A percentile compares a stretch with the other conserved stretches of the same genome.
phyloP scores from a whole-genome alignment of 768 basidiomycete species.

The Tulasnella sp. region DNA sequence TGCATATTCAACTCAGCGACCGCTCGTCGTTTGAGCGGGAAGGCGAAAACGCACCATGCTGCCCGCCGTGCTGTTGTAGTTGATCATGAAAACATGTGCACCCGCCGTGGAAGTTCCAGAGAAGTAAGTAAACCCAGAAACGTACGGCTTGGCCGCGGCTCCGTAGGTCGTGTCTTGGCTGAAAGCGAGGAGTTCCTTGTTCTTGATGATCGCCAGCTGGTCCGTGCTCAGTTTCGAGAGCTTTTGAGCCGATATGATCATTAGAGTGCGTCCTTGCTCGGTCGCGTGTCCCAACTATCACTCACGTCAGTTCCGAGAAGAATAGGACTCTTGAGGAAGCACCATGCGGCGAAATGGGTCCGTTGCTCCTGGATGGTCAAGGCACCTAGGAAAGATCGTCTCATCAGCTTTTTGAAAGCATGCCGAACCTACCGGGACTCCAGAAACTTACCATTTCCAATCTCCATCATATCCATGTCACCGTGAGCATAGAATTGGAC shows the following conservation, averaged over 20 bases:
- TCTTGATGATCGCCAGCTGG: conserved; percentile 57
- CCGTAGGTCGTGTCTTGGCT: conserved; percentile 55
- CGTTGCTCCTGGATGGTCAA: conserved; percentile 54
- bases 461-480: conserved; percentile 59
- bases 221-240: conserved; percentile 47
- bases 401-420: background rate
- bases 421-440: conserved; percentile 39
- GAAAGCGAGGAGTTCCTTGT: conserved; percentile 58
- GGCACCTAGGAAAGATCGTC: conserved; percentile 6
- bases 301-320: conserved; percentile 50
- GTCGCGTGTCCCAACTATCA: conserved; percentile 30
- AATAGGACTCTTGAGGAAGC: conserved; percentile 62
- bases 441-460: conserved; percentile 54
- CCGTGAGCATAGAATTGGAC: conserved; percentile 57
- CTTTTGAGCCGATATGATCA: conserved; percentile 43
- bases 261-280: background rate
- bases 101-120: conserved; percentile 55
- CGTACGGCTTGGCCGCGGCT: conserved; percentile 55
- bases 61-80: conserved; percentile 48
- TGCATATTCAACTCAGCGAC: background rate
- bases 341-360: conserved; percentile 63
- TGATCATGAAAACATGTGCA: conserved; percentile 59
- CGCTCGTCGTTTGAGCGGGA: background rate
- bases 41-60: conserved; percentile 34
- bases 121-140: conserved; percentile 56